Evolutionary conservation across 2,329 filamentous ascomycete species (phyloP), one percentile per base, ranked within the genome.

Genomic region (Pyrenophora teres): DNA sequence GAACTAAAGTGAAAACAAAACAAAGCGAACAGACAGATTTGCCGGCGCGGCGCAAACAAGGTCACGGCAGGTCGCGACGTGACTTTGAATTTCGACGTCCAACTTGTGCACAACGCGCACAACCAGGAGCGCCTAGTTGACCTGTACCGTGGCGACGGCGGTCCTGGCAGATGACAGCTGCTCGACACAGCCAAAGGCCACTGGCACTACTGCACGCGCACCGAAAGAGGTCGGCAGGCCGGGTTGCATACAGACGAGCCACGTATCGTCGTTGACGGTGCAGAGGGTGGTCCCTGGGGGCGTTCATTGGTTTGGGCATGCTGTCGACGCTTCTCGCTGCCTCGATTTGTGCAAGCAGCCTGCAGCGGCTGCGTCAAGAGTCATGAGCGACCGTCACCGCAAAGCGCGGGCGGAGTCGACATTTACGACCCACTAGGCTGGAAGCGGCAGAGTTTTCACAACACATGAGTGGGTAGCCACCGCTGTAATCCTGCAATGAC

Each of bases 281-380:
- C 55, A 57, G 59, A 57, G 36, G 55, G 62, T 43, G 54, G 57
- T 64, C 59, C 60, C 60, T 67, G 59, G 51, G 46, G 38, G 43
- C 55, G 59, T 63, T 65, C 57, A 65, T 67, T 62, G 60, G 63
- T 50, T 30, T 54, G 51, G 55, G 43, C 48, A 52, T 35, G 46
- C 21, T 47, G 41, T 33, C 54, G 57, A 56, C 59, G 57, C 59
- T 38, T 16, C 25, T 25, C 27, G 23, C 30, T 37, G 18, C 47
- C 37, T 49, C 42, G 40, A 59, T 50, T 62, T 61, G 65, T 68
- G 67, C 65, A 64, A 66, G 59, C 56, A 45, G 46, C 38, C 45
- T 56, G 63, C 51, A 56, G 51, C 53, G 52, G 39, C 45, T 44
- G 45, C 37, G 56, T 52, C 52, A 52, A 32, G 57, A 51, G 60